Conservation (phyloP, 2,329 filamentous ascomycete species). For the Trematosphaeria pertusa region DNA sequence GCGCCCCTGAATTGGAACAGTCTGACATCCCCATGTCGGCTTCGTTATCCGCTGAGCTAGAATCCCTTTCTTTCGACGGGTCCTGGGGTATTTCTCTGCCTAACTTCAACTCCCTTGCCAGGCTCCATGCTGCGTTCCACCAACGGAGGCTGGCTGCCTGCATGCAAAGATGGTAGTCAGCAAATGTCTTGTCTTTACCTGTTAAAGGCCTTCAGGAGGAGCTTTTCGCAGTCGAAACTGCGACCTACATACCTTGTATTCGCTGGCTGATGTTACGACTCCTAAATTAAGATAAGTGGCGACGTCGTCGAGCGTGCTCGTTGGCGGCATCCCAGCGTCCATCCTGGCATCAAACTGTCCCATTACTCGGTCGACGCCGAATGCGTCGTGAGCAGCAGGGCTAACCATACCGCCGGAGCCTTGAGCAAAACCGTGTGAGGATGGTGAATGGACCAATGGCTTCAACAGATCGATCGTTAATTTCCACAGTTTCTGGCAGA, state of each 20-base stretch:
- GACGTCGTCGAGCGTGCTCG: constrained; percentile 84
- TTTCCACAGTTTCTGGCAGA: constrained; percentile 87
- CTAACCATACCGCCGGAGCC: constrained; percentile 67
- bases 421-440: constrained; percentile 60
- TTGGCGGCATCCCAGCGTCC: constrained; percentile 55
- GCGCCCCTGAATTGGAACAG: constrained; percentile 33
- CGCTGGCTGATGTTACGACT: constrained; percentile 88
- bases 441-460: constrained; percentile 80
- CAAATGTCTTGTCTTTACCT: no score
- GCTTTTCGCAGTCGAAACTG: no score
- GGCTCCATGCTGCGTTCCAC: constrained; percentile 93
- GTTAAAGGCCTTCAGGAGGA: no score
- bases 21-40: constrained; percentile 44
- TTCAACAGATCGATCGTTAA: constrained; percentile 83
- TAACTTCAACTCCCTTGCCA: constrained; percentile 85
- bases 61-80: constrained; percentile 42
- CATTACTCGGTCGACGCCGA: constrained; percentile 73
- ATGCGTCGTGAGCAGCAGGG: constrained; percentile 77
- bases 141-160: constrained; percentile 87
- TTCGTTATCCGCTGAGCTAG: constrained; percentile 43
- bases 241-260: no score
- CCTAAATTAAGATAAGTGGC: constrained; percentile 90
- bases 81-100: constrained; percentile 80
- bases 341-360: constrained; percentile 53
- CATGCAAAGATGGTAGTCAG: no score